Evolutionary conservation across 331 rosid species (phyloP).

Genomic region (Acacia concinna): DNA sequence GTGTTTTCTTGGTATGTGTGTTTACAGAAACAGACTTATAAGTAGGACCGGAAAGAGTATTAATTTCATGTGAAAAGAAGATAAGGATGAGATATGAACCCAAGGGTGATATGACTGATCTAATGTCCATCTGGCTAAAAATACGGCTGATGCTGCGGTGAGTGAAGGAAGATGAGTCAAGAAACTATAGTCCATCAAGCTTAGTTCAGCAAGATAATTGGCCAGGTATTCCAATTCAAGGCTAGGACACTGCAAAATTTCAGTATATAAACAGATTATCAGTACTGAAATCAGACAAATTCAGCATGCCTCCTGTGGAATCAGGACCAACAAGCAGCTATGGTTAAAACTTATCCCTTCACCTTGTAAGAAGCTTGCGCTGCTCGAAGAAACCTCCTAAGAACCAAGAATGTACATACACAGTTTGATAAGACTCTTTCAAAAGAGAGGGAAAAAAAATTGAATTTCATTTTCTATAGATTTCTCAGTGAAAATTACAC

Average conservation of each 20-base stretch:
- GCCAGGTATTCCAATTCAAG: constrained; percentile 88
- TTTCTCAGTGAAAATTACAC: constrained; percentile 2
- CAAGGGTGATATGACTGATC: constrained; percentile 86
- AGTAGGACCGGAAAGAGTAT: background rate
- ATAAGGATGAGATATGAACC: constrained; percentile 52
- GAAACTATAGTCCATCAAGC: constrained; percentile 73
- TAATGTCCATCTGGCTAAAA: constrained; percentile 88
- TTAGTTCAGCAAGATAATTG: constrained; percentile 77
- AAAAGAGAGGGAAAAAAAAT: background rate
- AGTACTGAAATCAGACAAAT: constrained; percentile 19
- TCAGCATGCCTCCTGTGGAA: background rate
- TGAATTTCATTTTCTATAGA: background rate
- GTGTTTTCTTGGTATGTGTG: background rate
- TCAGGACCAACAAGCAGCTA: constrained; percentile 27
- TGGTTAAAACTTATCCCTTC: constrained; percentile 27
- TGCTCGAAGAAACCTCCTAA: constrained; percentile 89
- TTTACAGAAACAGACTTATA: background rate
- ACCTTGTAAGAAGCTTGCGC: constrained; percentile 90
- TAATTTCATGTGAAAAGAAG: constrained; percentile 13
- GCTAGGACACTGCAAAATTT: constrained; percentile 61
- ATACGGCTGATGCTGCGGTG: constrained; percentile 89
- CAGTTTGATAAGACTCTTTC: constrained; percentile 26
- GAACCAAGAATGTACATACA: constrained; percentile 36
- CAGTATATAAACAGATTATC: constrained; percentile 14
- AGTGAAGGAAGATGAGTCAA: constrained; percentile 74